Evolutionary conservation across 2,329 filamentous ascomycete species (phyloP).

Genomic region (Calonectria montana): DNA sequence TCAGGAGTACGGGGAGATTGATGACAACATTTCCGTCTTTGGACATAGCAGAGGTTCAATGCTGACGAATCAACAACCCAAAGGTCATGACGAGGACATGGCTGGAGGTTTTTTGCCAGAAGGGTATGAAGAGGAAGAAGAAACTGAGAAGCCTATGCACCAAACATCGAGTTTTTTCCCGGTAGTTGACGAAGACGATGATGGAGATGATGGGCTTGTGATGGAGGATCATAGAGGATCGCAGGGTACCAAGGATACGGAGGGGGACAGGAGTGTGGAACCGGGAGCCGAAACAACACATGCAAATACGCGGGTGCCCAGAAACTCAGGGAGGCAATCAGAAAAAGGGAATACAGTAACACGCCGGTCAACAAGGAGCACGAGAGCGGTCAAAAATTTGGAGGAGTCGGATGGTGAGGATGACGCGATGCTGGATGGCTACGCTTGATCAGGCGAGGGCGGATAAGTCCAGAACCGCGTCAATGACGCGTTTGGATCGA

Average conservation of each 20-base stretch:
- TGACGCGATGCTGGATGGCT: conserved; percentile 24
- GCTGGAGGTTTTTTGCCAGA: conserved; percentile 72
- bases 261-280: background rate
- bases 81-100: conserved; percentile 60
- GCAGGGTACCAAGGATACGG: background rate
- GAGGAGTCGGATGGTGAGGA: conserved; percentile 28
- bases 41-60: conserved; percentile 57
- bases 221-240: conserved; percentile 45
- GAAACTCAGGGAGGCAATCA: background rate
- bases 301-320: background rate
- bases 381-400: conserved; percentile 15
- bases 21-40: conserved; percentile 64
- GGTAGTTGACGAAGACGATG: conserved; percentile 56
- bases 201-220: conserved; percentile 47
- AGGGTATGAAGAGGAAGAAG: conserved; percentile 61
- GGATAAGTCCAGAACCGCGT: conserved; percentile 3
- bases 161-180: conserved; percentile 62
- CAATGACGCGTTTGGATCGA: background rate
- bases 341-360: conserved; percentile 5
- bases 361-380: conserved; percentile 34
- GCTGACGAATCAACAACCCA: conserved; percentile 31
- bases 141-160: conserved; percentile 38
- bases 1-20: conserved; percentile 78
- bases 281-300: background rate
- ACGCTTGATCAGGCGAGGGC: conserved; percentile 22